Conservation (phyloP, 2,329 filamentous ascomycete species). For the Graphilbum sp. region DNA sequence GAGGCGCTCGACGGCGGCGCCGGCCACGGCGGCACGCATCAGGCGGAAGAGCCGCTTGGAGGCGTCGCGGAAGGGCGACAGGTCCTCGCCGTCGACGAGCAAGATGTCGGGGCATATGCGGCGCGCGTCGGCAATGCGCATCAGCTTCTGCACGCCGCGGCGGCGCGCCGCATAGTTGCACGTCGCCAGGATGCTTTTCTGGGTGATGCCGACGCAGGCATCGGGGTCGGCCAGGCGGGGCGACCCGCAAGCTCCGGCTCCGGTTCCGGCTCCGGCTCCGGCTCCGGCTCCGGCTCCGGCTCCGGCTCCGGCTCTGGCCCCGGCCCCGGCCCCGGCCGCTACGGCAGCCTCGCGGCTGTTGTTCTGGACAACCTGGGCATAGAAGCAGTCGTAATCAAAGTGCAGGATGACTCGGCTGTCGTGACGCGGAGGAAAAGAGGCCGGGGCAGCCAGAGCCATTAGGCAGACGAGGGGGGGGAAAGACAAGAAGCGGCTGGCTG, state of each 20-base stretch:
- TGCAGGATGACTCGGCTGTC: slow-evolving; percentile 61
- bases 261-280: too few relatives aligned
- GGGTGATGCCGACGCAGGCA: slow-evolving; percentile 62
- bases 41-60: slow-evolving; percentile 69
- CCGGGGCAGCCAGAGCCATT: slow-evolving; percentile 11
- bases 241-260: too few relatives aligned
- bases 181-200: slow-evolving; percentile 85
- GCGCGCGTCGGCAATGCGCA: slow-evolving; percentile 69
- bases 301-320: neutral
- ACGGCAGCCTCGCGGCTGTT: slow-evolving; percentile 41
- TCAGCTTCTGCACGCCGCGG: slow-evolving; percentile 62
- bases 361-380: slow-evolving; percentile 78
- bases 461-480: too few relatives aligned
- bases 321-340: slow-evolving; percentile 39
- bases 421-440: slow-evolving; percentile 19
- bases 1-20: slow-evolving; percentile 53
- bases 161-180: slow-evolving; percentile 86
- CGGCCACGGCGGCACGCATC: slow-evolving; percentile 44
- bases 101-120: slow-evolving; percentile 69
- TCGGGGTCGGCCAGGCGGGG: neutral
- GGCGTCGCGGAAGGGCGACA: slow-evolving; percentile 69
- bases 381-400: slow-evolving; percentile 88
- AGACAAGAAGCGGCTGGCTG: too few relatives aligned
- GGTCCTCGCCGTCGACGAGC: slow-evolving; percentile 72
- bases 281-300: too few relatives aligned